A percentile compares a stretch with the other conserved stretches of the same genome.
Evolutionary conservation across 805 yeast genomes (phyloP).

Genomic region (Zygotorulaspora florentina): DNA sequence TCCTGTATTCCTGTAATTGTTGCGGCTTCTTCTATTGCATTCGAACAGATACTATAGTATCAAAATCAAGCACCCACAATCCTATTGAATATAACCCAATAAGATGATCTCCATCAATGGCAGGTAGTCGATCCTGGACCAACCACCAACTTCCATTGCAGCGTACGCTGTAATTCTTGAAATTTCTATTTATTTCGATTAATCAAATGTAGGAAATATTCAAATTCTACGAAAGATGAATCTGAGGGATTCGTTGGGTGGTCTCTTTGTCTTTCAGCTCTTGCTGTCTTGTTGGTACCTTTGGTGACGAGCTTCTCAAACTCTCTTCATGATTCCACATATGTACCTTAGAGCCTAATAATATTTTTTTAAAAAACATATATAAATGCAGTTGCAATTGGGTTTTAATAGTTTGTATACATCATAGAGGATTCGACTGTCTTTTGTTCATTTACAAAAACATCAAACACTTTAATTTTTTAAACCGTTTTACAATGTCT

Average conservation of each 20-base stretch:
- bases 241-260: neutral
- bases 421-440: conserved; percentile 1
- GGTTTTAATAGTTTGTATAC: too few relatives aligned
- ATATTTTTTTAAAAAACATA: neutral
- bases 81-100: neutral
- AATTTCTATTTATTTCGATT: neutral
- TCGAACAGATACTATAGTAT: neutral
- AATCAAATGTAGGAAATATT: neutral
- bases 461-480: conserved; percentile 5
- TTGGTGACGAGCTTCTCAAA: neutral
- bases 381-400: neutral
- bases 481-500: conserved; percentile 56
- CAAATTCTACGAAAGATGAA: neutral
- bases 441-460: conserved; percentile 8
- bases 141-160: neutral
- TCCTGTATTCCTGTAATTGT: conserved; percentile 9
- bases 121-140: too few relatives aligned
- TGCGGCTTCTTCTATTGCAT: neutral
- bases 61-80: neutral
- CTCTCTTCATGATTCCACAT: conserved; percentile 1
- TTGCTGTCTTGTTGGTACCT: neutral
- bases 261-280: neutral
- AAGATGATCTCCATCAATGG: neutral
- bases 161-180: neutral
- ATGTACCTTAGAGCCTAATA: neutral